These are phyloP conservation scores for Cercospora berteroae DNA, from an alignment of 2,329 filamentous ascomycete genomes.

Conservation along the genomic window DNA sequence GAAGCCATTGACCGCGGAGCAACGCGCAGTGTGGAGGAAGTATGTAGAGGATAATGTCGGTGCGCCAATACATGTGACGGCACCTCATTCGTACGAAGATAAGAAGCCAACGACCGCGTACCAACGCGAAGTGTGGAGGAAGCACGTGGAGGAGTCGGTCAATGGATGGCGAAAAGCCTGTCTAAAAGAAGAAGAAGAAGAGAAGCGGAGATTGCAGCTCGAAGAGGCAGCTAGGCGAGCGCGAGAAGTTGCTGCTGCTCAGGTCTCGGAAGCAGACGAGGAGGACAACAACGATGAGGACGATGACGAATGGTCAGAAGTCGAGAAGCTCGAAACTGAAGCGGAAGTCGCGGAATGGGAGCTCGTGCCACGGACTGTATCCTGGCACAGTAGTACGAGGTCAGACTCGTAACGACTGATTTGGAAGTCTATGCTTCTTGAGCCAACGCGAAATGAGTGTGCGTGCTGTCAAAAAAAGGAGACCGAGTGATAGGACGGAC, in stretches of 20 bases:
- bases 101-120: neutral
- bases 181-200: neutral
- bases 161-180: neutral
- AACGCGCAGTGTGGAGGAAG: no score
- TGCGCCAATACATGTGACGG: no score
- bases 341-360: neutral
- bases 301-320: neutral
- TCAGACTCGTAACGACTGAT: neutral
- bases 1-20: no score
- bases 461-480: neutral
- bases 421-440: neutral
- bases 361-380: neutral
- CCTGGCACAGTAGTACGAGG: neutral
- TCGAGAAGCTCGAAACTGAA: neutral
- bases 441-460: neutral
- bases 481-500: neutral
- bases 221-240: neutral
- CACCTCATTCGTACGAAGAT: no score
- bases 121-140: neutral
- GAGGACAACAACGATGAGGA: neutral
- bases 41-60: no score
- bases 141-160: neutral
- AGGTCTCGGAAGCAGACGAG: neutral
- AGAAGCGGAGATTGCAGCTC: neutral
- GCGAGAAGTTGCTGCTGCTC: neutral